Conservation (phyloP, 148 eudicot species). For the Rhododendron molle region DNA sequence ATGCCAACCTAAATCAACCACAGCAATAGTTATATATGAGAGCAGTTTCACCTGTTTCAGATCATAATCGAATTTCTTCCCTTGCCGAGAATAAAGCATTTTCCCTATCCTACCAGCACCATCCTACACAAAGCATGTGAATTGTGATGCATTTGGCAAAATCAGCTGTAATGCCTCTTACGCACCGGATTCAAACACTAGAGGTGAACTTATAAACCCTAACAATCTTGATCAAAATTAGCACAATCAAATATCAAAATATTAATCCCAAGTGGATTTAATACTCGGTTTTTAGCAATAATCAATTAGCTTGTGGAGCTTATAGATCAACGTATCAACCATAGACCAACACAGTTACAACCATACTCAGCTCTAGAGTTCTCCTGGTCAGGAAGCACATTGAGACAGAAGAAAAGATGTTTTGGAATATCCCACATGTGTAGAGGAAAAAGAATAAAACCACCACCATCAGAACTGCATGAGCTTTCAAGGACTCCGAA, state of each 20-base stretch:
- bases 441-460: not conserved
- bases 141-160: not conserved
- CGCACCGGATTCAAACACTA: not conserved
- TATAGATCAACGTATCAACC: not conserved
- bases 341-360: not conserved
- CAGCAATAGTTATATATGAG: not conserved
- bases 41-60: conserved; percentile 68
- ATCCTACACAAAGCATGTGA: conserved; percentile 47
- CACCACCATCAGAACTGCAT: not conserved
- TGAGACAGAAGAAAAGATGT: not conserved
- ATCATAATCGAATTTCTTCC: conserved; percentile 96
- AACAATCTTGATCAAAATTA: not conserved
- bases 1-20: not conserved
- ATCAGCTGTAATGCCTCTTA: not conserved
- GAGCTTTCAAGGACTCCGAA: not conserved
- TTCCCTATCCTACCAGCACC: conserved; percentile 98
- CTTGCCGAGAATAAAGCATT: conserved; percentile 95
- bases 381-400: not conserved
- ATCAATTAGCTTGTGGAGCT: not conserved
- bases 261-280: conserved; percentile 12
- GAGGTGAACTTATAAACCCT: not conserved
- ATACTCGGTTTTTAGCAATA: not conserved
- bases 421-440: not conserved
- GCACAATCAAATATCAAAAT: not conserved
- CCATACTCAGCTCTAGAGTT: not conserved